Percentiles rank a stretch among this genome's conserved stretches.
These are phyloP conservation scores for Dispira parvispora DNA, from an alignment of 192 early-diverging fungal genomes.

Conservation along the genomic window DNA sequence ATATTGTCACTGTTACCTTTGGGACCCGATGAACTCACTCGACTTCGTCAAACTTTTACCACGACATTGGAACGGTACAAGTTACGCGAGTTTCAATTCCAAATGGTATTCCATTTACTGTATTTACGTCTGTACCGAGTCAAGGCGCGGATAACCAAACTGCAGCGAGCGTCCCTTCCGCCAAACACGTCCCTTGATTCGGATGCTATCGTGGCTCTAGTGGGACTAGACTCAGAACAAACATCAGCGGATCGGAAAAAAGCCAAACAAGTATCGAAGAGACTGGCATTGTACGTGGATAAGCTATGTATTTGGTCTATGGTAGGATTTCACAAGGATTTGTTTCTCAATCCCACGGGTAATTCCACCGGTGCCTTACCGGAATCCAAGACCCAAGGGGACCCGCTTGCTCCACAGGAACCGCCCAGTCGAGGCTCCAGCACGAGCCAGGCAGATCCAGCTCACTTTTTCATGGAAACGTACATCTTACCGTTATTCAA, in stretches of 20 bases:
- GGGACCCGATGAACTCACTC: too few relatives aligned
- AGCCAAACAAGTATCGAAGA: background rate
- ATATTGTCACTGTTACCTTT: too few relatives aligned
- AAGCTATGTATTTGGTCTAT: slow-evolving; percentile 11
- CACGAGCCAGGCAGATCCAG: background rate
- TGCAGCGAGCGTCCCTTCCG: background rate
- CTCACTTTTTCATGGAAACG: slow-evolving; percentile 6
- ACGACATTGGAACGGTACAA: background rate
- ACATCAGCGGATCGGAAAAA: background rate
- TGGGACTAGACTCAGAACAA: background rate
- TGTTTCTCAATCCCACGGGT: background rate
- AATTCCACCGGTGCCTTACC: background rate
- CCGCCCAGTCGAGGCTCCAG: background rate
- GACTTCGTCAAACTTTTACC: too few relatives aligned
- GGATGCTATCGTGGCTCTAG: too few relatives aligned
- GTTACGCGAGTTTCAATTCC: slow-evolving; percentile 8
- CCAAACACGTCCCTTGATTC: background rate
- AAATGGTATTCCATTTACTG: slow-evolving; percentile 1
- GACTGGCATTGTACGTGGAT: slow-evolving; percentile 1
- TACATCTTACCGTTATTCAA: slow-evolving; percentile 2
- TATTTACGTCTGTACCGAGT: slow-evolving; percentile 6
- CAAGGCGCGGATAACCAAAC: background rate
- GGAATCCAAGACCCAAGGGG: background rate
- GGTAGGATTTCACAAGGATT: slow-evolving; percentile 6
- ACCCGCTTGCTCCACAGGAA: background rate